A percentile compares a stretch with the other conserved stretches of the same genome.
These are phyloP conservation scores for Tylopilus rubrobrunneus DNA, from an alignment of 768 basidiomycete genomes.

Conservation along the genomic window DNA sequence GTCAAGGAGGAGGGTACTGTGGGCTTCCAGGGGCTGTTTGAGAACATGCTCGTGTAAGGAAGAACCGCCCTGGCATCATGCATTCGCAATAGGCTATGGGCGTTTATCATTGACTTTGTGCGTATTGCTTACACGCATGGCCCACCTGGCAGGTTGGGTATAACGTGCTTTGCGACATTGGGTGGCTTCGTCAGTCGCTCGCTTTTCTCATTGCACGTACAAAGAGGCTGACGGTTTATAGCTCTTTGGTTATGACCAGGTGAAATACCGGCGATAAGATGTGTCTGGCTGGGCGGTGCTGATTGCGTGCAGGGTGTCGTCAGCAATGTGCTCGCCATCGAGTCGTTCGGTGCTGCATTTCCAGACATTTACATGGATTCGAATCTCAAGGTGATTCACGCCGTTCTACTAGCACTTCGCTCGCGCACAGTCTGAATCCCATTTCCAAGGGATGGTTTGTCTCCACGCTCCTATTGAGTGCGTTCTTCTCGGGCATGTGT, in stretches of 20 bases:
- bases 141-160: slow-evolving; percentile 20
- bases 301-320: slow-evolving; percentile 24
- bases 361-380: slow-evolving; percentile 28
- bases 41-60: slow-evolving; percentile 29
- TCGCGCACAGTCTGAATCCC: background rate
- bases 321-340: slow-evolving; percentile 31
- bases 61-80: background rate
- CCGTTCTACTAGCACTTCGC: background rate
- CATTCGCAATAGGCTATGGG: background rate
- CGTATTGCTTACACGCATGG: background rate
- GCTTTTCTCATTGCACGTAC: background rate
- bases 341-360: slow-evolving; percentile 33
- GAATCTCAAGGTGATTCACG: slow-evolving; percentile 20
- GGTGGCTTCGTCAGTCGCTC: slow-evolving; percentile 29
- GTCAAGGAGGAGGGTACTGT: slow-evolving; percentile 17
- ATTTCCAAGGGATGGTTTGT: slow-evolving; percentile 30
- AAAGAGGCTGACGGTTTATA: slow-evolving; percentile 6
- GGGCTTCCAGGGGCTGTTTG: slow-evolving; percentile 27
- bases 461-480: slow-evolving; percentile 27
- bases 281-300: background rate
- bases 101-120: background rate
- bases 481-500: slow-evolving; percentile 1
- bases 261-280: background rate
- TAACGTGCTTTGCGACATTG: slow-evolving; percentile 30
- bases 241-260: slow-evolving; percentile 34